A percentile compares a stretch with the other conserved stretches of the same genome.
Evolutionary conservation across 169 alveolate species (phyloP).

Genomic region (Cryptosporidium xiaoi): DNA sequence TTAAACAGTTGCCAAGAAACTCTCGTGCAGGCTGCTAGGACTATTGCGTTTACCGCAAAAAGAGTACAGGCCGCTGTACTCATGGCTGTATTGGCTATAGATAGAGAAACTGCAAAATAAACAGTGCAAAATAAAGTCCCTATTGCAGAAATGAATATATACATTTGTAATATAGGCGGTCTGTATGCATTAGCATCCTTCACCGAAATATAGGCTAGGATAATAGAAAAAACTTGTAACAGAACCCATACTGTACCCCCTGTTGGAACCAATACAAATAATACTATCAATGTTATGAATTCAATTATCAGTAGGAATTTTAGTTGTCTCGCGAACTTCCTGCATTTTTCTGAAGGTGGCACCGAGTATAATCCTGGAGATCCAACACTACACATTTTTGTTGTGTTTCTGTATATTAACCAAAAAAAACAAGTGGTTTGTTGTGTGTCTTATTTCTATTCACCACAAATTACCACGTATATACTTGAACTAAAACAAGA

Average conservation of each 20-base stretch:
- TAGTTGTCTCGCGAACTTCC: slow-evolving; percentile 60
- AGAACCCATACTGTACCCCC: slow-evolving; percentile 73
- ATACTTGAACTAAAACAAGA: too few species aligned
- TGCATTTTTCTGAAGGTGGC: slow-evolving; percentile 67
- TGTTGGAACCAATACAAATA: slow-evolving; percentile 58
- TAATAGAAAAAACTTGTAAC: slow-evolving; percentile 63
- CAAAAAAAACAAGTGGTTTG: background rate
- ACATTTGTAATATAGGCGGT: slow-evolving; percentile 71
- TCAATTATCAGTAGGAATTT: slow-evolving; percentile 53
- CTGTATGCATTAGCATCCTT: slow-evolving; percentile 71
- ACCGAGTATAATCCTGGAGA: slow-evolving; percentile 69
- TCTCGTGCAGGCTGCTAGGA: slow-evolving; percentile 64
- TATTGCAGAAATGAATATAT: slow-evolving; percentile 66
- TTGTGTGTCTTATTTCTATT: background rate
- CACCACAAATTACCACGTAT: background rate
- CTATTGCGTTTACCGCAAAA: slow-evolving; percentile 60
- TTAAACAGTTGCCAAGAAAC: slow-evolving; percentile 67
- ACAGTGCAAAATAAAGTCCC: slow-evolving; percentile 65
- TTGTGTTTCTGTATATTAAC: background rate
- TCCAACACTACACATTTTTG: slow-evolving; percentile 58
- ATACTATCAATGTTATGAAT: slow-evolving; percentile 53
- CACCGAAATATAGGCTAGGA: slow-evolving; percentile 63
- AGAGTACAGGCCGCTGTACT: slow-evolving; percentile 69
- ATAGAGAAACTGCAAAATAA: slow-evolving; percentile 69
- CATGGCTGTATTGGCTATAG: slow-evolving; percentile 56